These are phyloP conservation scores for Chlamydomonas sp. DNA, from an alignment of 139 green algal genomes.

Conservation along the genomic window DNA sequence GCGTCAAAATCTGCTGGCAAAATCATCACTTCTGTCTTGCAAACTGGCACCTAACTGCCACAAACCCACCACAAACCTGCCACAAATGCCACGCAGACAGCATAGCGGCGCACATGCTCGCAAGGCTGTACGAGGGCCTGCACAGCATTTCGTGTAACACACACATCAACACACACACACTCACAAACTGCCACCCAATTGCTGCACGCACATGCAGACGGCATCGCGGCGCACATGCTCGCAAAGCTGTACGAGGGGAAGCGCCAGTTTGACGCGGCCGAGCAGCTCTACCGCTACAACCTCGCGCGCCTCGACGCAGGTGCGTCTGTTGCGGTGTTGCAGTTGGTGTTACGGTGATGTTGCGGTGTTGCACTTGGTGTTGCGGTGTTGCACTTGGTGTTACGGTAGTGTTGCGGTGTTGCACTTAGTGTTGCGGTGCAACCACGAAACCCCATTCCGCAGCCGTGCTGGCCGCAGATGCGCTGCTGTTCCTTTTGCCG, in stretches of 20 bases:
- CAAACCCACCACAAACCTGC: constrained; percentile 27
- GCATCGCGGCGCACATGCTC: constrained; percentile 77
- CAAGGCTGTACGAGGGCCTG: constrained; percentile 57
- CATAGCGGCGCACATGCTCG: constrained; percentile 75
- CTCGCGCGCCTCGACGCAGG: constrained; percentile 64
- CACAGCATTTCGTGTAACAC: constrained; percentile 51
- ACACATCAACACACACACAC: constrained; percentile 64
- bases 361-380: too few species aligned
- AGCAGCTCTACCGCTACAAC: constrained; percentile 69
- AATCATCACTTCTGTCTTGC: too few species aligned
- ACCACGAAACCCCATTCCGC: too few species aligned
- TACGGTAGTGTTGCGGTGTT: too few species aligned
- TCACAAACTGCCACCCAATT: constrained; percentile 13
- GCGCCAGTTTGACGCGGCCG: constrained; percentile 49
- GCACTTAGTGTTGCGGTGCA: too few species aligned
- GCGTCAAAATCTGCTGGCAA: too few species aligned
- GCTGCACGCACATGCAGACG: constrained; percentile 73
- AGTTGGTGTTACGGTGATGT: too few species aligned
- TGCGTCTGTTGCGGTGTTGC: too few species aligned
- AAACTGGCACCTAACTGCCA: constrained; percentile 34
- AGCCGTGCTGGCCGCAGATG: too few species aligned
- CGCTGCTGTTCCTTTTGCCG: too few species aligned
- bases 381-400: too few species aligned
- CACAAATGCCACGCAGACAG: constrained; percentile 64
- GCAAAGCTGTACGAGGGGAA: constrained; percentile 59